Base-by-base conservation (phyloP, 805 yeast genomes). In the Brettanomyces custersianus region DNA sequence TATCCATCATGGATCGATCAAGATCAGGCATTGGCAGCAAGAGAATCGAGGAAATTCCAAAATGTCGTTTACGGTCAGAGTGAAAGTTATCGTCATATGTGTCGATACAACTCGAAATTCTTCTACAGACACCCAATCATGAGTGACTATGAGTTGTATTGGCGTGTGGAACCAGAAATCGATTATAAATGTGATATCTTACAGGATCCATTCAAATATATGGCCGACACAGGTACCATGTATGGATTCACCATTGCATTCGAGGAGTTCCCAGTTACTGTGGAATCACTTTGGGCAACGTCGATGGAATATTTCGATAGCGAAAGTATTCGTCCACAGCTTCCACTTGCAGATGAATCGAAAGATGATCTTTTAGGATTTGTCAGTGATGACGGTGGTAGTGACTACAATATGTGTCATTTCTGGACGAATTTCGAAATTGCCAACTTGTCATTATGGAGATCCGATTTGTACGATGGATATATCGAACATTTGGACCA, bases 381-480 rank as follows among this genome's bases (percentile, higher is more conserved):
- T 59, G 60, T 84, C 33, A 68, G 80, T 35, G 70, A 76, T 48
- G 85, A 83, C 55, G 50, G 55, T 18, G 90, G 90, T 28, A 55
- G 56, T 18, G 63, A 74, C 1, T 84, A 77, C 57, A 82, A 81
- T 49, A 48, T 72, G 49, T 84, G 94, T 54, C 94, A 84, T 57
- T 84, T 77, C 57, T 83, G 94, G 92, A 66, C 85, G 4, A 80
- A 80, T 55, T 80, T 80, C 47, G 88, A 80, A 60, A 65, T 83
- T 36, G 92, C 82, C 2, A 74, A 78, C 39, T 57, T 83, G 33
- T 77, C 75, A 29, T 70, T 83, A 38, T 79, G 72, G 66, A 63
- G 86, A 44, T 63, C 74, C 1, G 57, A 63, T 19, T 59, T 70
- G 9, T 83, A 81, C 59, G 63, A 68, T 30, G 62, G 65, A 8